Evolutionary conservation across 2,329 filamentous ascomycete genomes (phyloP), one percentile per base, ranked within the genome.

Genomic region (Fusarium domesticum): DNA sequence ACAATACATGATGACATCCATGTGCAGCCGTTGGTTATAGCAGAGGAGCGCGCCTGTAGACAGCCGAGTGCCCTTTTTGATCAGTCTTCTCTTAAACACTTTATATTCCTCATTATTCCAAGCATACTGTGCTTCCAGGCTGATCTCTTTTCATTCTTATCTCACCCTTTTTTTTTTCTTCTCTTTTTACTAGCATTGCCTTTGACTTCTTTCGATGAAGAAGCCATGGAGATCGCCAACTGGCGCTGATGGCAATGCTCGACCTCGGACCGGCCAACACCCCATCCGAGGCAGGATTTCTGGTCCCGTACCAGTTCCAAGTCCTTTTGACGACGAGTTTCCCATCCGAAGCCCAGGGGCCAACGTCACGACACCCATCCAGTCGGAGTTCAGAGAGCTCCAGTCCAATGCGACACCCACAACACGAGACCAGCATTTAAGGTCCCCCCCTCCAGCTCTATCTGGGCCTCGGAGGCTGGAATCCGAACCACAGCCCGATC

Each of bases 221-320:
- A 65, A 58, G 48, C 56, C 76, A 34, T 78, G 76, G 67, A 77
- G 73, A 59, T 64, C 70, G 39, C 54, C 66, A 25, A 61, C 74
- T 41, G 66, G 58, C 55, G 57, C 66, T 53, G 67, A 48, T 20
- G 45, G 50, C 15, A 46, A 42, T 48, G 42, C 45, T 45, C 56
- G 51, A 42, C 51, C 59, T 36, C 48, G 53, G 31, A 50, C 51
- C 36, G 47, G 67, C 51, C 66, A 69, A 51, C 68, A 70, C 53
- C 74, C 75, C 25, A 76, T 83, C 48, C 75, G 80, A 31, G 80
- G 79, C 48, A 77, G 74, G 53, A 83, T 84, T 49, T 83, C 80
- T 20, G 73, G 71, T 6, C 81, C 81, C 12, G 83, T 84, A 37
- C 79, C 79, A 2, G 75, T 84, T 17, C 62, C 68, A 15, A 67